These are phyloP conservation scores for Diophrys appendiculata DNA, from an alignment of 73 alveolate genomes.

Conservation along the genomic window DNA sequence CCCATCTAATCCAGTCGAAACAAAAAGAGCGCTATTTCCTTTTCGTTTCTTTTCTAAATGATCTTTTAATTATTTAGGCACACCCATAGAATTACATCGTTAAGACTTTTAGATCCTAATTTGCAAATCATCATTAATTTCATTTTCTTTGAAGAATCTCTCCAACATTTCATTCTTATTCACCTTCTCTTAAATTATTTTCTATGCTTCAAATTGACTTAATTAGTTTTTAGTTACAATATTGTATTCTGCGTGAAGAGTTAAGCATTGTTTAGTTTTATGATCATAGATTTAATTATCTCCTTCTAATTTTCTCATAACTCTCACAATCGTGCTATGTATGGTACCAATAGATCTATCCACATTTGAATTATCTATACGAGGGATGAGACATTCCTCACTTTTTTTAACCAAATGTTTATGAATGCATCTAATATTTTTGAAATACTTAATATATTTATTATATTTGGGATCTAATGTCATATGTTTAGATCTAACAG, in stretches of 20 bases:
- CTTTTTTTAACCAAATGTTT: constrained; percentile 75
- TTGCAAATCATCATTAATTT: constrained; percentile 6
- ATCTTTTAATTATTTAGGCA: neutral
- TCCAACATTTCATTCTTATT: constrained; percentile 59
- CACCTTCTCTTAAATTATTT: constrained; percentile 54
- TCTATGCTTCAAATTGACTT: constrained; percentile 39
- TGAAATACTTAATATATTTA: constrained; percentile 71
- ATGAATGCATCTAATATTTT: constrained; percentile 73
- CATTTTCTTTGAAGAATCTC: constrained; percentile 29
- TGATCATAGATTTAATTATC: constrained; percentile 48
- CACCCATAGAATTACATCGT: neutral
- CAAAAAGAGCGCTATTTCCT: neutral
- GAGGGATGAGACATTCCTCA: constrained; percentile 77
- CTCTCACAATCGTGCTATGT: constrained; percentile 75
- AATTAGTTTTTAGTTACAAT: constrained; percentile 41
- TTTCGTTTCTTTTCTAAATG: neutral
- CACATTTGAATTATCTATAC: constrained; percentile 79
- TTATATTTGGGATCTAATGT: constrained; percentile 79
- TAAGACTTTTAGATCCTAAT: neutral
- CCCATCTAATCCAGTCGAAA: neutral
- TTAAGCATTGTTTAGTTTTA: constrained; percentile 46
- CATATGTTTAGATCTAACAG: constrained; percentile 86
- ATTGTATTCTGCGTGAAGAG: constrained; percentile 58
- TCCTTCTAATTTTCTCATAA: constrained; percentile 57
- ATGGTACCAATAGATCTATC: constrained; percentile 77